These are phyloP conservation scores for Arabidopsis lyrata DNA, from an alignment of 441 rosid genomes.

Conservation along the genomic window DNA sequence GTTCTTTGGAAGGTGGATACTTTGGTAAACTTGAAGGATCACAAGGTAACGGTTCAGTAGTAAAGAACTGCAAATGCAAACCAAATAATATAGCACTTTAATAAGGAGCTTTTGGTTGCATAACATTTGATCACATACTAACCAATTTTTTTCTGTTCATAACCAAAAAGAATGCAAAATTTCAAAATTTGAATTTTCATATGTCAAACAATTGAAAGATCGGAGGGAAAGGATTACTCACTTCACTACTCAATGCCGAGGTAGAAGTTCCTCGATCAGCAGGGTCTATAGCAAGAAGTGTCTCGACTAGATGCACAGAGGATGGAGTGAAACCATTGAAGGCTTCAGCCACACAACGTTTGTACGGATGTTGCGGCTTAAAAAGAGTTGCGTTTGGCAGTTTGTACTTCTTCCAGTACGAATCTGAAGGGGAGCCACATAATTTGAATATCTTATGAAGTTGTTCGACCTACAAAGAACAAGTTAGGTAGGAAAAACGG, in stretches of 20 bases:
- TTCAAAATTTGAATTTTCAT: not conserved
- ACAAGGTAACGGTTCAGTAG: constrained; percentile 78
- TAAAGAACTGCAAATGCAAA: constrained; percentile 73
- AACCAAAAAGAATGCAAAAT: not conserved
- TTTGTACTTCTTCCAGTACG: constrained; percentile 85
- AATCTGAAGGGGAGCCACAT: constrained; percentile 93
- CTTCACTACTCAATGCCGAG: constrained; percentile 75
- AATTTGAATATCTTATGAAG: constrained; percentile 90
- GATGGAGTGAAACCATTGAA: constrained; percentile 74
- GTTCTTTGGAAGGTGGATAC: constrained; percentile 94
- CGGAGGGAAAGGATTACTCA: constrained; percentile 46
- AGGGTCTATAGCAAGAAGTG: constrained; percentile 86
- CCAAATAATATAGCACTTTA: constrained; percentile 12
- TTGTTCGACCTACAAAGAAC: constrained; percentile 79
- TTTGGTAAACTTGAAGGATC: constrained; percentile 88
- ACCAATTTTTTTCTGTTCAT: not conserved
- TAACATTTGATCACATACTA: constrained; percentile 34
- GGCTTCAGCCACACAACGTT: constrained; percentile 73
- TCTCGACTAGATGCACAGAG: constrained; percentile 68
- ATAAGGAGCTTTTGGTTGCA: constrained; percentile 24
- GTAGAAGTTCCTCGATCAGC: constrained; percentile 79
- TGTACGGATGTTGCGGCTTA: constrained; percentile 81
- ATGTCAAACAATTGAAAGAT: not conserved
- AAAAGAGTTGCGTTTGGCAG: constrained; percentile 82
- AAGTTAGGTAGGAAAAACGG: constrained; percentile 15